Evolutionary conservation across 805 yeast species (phyloP), one percentile per base, ranked within the genome.

Genomic region (Pichia phayaonensis): DNA sequence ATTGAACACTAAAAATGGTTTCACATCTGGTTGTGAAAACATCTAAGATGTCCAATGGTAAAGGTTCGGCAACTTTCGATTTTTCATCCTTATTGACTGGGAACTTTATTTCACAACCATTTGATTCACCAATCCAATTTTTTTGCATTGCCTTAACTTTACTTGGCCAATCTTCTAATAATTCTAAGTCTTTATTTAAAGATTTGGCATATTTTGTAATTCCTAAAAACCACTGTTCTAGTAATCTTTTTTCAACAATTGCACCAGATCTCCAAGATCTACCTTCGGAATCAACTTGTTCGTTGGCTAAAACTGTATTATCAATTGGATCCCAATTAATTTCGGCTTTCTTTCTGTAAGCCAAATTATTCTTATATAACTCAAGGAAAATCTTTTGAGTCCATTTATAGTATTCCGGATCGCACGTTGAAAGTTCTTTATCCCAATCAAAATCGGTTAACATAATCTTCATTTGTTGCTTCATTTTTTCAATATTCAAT

Each of bases 281-380:
- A 0, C 99, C 99, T 43, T 87, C 78, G 2, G 83, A 65, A 65
- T 94, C 99, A 3, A 94, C 97, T 66, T 94, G 99, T 67, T 94
- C 99, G 63, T 86, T 94, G 2, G 99, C 99, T 53, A 94, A 72
- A 1, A 94, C 99, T 0, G 99, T 94, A 56, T 84, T 79, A 60
- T 94, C 99, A 0, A 94, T 79, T 0, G 99, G 99, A 67, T 94
- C 99, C 99, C 99, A 94, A 62, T 94, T 94, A 52, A 94, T 94
- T 58, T 84, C 90, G 0, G 97, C 95, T 45, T 82, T 81, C 44
- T 84, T 83, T 56, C 90, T 75, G 61, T 94, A 92, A 0, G 97
- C 98, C 46, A 88, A 68, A 0, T 95, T 95, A 44, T 82, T 74
- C 58, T 89, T 79, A 64, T 75, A 79, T 49, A 94, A 63, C 61